Base-by-base conservation (phyloP, 192 early-diverging fungal species). In the Backusella luteola region DNA sequence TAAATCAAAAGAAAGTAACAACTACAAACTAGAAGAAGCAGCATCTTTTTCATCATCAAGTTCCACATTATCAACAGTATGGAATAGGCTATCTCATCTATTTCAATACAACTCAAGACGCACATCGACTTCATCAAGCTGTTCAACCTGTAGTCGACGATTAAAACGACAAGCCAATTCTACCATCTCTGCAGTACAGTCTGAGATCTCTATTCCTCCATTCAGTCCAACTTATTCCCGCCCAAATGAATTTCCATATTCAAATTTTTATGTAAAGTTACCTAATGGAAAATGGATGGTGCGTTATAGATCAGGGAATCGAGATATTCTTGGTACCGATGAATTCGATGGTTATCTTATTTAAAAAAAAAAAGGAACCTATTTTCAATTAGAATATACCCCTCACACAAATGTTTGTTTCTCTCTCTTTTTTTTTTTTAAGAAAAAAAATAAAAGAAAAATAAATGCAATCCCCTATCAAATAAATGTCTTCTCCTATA, bases 261-360 rank as follows among this genome's bases (percentile, higher is more conserved):
- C 80, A 11, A 82, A 82, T 38, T 82, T 82, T 56, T 82, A 82
- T 42, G 63, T 78, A 8, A 73, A 76, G 17, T 34, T 82, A 9
- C 80, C 80, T 14, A 78, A 78, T 73, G 80, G 80, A 23, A 82
- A 73, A 11, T 82, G 80, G 80, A 82, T 82, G 80, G 56, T 82
- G 21, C 73, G 80, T 9, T 82, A 82, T 56, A 74, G 80, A 66
- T 75, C 80, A 14, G 76, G 76, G 3, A 67, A 82, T 66, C 67
- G 80, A 29, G 73, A 77, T 63, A 82, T 82, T 19, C 73, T 82
- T 36, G 77, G 80, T 11, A 82, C 80, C n/a, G 80, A 82, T 63
- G 77, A 78, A 59, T 73, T 82, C 35, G 80, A 78, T 34, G 74
- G 76, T 21, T 77, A 78, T 26, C 56, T 82, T 74, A 82, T 82